A percentile compares a stretch with the other conserved stretches of the same genome.
phyloP scores from a whole-genome alignment of 1,284 basidiomycete genomes.

The Heterobasidion parviporum region DNA sequence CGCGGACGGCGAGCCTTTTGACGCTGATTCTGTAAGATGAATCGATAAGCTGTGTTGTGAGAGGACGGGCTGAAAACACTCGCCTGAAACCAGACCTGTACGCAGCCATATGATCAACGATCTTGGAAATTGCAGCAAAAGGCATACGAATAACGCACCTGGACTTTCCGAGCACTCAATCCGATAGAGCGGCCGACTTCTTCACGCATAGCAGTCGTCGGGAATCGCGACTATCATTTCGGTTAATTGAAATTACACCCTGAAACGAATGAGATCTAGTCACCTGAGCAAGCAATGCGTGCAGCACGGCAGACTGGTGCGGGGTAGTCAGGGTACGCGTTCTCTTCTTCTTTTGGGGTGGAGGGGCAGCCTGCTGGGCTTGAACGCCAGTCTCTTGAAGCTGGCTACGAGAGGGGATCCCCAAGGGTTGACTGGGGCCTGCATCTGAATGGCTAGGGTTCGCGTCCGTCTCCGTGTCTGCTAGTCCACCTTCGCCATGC shows the following conservation, averaged over 20 bases:
- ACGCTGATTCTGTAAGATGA: slow-evolving; percentile 54
- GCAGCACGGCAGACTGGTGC: slow-evolving; percentile 74
- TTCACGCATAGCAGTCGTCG: slow-evolving; percentile 76
- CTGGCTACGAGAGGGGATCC: slow-evolving; percentile 3
- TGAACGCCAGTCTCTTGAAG: neutral
- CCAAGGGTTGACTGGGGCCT: slow-evolving; percentile 14
- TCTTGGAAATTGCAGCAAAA: slow-evolving; percentile 4
- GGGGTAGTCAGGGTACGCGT: slow-evolving; percentile 78
- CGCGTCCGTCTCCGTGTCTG: slow-evolving; percentile 42
- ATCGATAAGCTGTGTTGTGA: slow-evolving; percentile 12
- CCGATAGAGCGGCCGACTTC: slow-evolving; percentile 78
- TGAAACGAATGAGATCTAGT: slow-evolving; percentile 6
- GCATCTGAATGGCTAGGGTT: slow-evolving; percentile 26
- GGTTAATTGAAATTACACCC: neutral
- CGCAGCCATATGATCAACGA: slow-evolving; percentile 6
- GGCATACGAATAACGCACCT: slow-evolving; percentile 41
- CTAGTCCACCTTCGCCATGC: slow-evolving; percentile 34
- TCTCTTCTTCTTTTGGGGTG: slow-evolving; percentile 62
- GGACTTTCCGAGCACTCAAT: slow-evolving; percentile 77
- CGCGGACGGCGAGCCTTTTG: slow-evolving; percentile 72
- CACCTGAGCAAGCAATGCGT: slow-evolving; percentile 74
- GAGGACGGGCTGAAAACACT: slow-evolving; percentile 16
- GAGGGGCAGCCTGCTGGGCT: slow-evolving; percentile 4
- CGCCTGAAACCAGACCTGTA: slow-evolving; percentile 81
- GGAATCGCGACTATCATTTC: slow-evolving; percentile 65